Evolutionary conservation across 2,329 filamentous ascomycete species (phyloP).

Genomic region (Trichoderma atroviride): DNA sequence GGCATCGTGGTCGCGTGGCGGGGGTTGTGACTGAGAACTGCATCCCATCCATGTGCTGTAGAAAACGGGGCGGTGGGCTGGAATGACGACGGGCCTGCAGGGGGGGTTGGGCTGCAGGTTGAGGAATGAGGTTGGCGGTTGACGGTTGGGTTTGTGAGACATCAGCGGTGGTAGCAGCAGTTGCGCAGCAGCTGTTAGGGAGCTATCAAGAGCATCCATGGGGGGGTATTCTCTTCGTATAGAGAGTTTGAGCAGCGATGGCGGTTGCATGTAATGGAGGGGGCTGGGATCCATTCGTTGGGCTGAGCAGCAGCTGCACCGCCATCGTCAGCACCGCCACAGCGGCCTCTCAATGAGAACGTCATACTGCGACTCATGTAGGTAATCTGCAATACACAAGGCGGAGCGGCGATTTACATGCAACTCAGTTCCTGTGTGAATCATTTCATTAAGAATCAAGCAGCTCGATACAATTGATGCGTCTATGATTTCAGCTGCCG

Average conservation of each 20-base stretch:
- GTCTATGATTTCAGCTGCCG: neutral
- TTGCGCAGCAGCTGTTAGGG: neutral
- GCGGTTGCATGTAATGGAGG: neutral
- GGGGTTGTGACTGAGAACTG: no score
- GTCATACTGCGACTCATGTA: neutral
- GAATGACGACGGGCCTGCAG: neutral
- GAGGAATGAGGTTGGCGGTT: neutral
- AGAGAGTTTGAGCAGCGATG: neutral
- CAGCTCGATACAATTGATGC: neutral
- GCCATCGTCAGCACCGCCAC: slow-evolving; percentile 17
- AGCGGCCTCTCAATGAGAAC: neutral
- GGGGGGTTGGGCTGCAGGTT: neutral
- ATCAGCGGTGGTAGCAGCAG: neutral
- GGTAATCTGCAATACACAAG: neutral
- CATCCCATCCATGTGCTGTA: neutral
- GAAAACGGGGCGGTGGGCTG: neutral
- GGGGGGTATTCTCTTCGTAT: neutral
- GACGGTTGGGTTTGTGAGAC: neutral
- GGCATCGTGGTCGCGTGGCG: slow-evolving; percentile 8
- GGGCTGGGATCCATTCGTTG: slow-evolving; percentile 6
- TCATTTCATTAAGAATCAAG: neutral
- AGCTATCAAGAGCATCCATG: neutral
- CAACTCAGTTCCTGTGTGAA: neutral
- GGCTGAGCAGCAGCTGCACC: slow-evolving; percentile 14
- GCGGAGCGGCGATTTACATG: neutral